A percentile compares a stretch with the other conserved stretches of the same genome.
These are phyloP conservation scores for Anthracocystis panici-leucophaei DNA, from an alignment of 1,284 basidiomycete species.

Conservation along the genomic window DNA sequence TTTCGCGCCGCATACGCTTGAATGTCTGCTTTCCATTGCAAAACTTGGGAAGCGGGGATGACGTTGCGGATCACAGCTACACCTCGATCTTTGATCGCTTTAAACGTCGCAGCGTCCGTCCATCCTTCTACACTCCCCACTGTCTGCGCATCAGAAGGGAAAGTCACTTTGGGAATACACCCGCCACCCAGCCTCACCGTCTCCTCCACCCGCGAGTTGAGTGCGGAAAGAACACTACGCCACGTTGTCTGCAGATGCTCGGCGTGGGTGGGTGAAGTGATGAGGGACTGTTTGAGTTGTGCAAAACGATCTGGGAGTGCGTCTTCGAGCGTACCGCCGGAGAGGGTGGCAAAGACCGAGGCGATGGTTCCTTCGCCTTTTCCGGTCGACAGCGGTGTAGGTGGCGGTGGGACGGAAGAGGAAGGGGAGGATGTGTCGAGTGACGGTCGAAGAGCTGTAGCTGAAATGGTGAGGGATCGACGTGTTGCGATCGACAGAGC, in stretches of 20 bases:
- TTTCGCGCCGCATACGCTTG: constrained; percentile 43
- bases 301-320: constrained; percentile 53
- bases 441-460: not conserved
- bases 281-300: constrained; percentile 41
- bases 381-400: not conserved
- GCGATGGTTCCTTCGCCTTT: constrained; percentile 58
- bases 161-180: constrained; percentile 45
- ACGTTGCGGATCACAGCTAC: constrained; percentile 54
- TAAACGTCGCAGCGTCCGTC: constrained; percentile 34
- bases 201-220: constrained; percentile 26
- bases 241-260: constrained; percentile 42
- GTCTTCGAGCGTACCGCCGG: constrained; percentile 50
- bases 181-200: constrained; percentile 22
- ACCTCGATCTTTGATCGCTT: constrained; percentile 48
- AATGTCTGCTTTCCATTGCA: constrained; percentile 55
- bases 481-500: not conserved
- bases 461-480: constrained; percentile 2
- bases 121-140: constrained; percentile 27
- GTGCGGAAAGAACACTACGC: constrained; percentile 32
- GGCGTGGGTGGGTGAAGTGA: constrained; percentile 28
- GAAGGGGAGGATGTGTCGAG: constrained; percentile 13
- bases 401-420: constrained; percentile 8
- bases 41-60: constrained; percentile 26
- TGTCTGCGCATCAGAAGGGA: constrained; percentile 11
- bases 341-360: constrained; percentile 56